Evolutionary conservation across 2,329 filamentous ascomycete species (phyloP), one percentile per base, ranked within the genome.

Genomic region (Colletotrichum tabaci): DNA sequence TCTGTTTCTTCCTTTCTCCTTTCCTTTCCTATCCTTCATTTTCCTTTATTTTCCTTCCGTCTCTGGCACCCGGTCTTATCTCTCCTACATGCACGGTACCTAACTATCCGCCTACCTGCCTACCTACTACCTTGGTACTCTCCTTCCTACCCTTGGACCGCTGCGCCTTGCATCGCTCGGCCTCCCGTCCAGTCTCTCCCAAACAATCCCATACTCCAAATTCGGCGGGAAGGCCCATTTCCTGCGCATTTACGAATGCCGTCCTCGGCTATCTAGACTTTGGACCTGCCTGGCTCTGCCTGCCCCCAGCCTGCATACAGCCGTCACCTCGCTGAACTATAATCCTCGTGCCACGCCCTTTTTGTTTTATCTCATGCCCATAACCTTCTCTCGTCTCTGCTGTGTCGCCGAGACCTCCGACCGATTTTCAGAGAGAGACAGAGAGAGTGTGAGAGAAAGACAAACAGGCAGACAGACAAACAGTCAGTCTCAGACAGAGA

Each of bases 131-230:
- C 6, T 12, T 13, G 18, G 8, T 47, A n/a, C 21, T n/a, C 46
- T 57, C n/a, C 7, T 57, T 21, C 16, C 16, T 44, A 23, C 58
- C 35, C 58, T 71, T 62, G 57, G 65, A 61, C 35, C 40, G 68
- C 68, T 71, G 57, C 68, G 68, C 65, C 68, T 71, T 52, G 57
- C 53, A 53, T 63, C 68, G 65, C 68, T 68, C 65, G 68, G 65
- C 23, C 68, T 68, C 58, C 30, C 68, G 47, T 68, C 65, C 60
- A 50, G 57, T 71, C 46, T 71, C 46, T 71, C 57, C 65, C 15
- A 63, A 71, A 71, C 68, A 57, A 18, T 44, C n/a, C 47, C 47
- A n/a, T 42, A 63, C 57, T 40, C 30, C 38, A 21, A 53, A 47
- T 18, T 52, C 47, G 46, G 46, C 47, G 35, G 60, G 46, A 44